phyloP scores from a whole-genome alignment of 192 early-diverging fungal genomes.

The Mortierella antarctica region DNA sequence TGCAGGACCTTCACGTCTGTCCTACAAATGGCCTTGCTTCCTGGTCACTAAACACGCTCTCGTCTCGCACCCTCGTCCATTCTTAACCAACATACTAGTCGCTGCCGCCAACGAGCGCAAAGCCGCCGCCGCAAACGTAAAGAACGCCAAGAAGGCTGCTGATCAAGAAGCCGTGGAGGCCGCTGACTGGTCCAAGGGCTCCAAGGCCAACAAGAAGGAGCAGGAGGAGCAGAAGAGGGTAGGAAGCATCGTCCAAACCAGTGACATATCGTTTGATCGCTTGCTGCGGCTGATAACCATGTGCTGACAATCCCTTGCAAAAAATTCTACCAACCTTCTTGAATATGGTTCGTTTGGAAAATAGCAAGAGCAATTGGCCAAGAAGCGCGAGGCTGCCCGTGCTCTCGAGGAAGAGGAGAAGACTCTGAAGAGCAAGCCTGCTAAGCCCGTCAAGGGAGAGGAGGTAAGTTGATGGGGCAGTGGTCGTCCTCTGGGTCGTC shows the following conservation, averaged over 20 bases:
- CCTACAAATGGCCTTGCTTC: not conserved
- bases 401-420: constrained; percentile 72
- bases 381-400: constrained; percentile 62
- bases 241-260: not conserved
- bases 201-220: constrained; percentile 77
- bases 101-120: constrained; percentile 82
- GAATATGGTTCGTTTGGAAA: too few relatives aligned
- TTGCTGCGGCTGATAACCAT: constrained; percentile 1
- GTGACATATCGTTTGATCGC: too few relatives aligned
- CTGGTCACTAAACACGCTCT: not conserved
- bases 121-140: constrained; percentile 71
- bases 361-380: constrained; percentile 61
- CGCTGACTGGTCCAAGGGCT: constrained; percentile 71
- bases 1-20: not conserved
- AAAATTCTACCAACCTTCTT: too few relatives aligned
- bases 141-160: constrained; percentile 60
- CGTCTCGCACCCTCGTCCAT: not conserved
- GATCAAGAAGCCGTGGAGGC: constrained; percentile 70
- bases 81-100: constrained; percentile 33
- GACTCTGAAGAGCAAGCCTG: constrained; percentile 56
- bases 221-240: constrained; percentile 67
- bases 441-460: constrained; percentile 56
- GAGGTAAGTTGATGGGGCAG: constrained; percentile 48
- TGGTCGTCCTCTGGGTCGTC: too few relatives aligned
- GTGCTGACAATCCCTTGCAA: too few relatives aligned